Conservation (phyloP, 306 rosid species). For the Medicago ruthenica region DNA sequence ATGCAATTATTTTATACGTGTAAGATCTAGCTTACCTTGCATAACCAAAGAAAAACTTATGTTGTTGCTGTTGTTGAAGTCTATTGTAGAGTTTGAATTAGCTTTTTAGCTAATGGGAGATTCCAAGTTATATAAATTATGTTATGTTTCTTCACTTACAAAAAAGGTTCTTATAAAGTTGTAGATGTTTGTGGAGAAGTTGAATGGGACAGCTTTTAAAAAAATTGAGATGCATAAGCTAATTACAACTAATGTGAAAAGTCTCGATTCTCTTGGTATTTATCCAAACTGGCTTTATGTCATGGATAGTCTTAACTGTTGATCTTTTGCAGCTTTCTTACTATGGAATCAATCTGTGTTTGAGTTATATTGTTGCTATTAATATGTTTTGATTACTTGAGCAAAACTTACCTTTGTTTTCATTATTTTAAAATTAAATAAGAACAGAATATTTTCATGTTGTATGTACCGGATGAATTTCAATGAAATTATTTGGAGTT, state of each 20-base stretch:
- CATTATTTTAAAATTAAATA: not conserved
- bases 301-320: slow-evolving; percentile 30
- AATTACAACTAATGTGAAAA: not conserved
- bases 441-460: not conserved
- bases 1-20: not conserved
- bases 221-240: not conserved
- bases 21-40: not conserved
- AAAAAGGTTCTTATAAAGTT: not conserved
- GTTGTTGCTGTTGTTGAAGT: slow-evolving; percentile 16
- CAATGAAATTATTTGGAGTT: slow-evolving; percentile 22
- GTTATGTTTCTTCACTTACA: not conserved
- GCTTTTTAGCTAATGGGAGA: not conserved
- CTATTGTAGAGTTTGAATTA: not conserved
- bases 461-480: not conserved
- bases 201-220: not conserved
- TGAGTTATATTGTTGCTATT: slow-evolving; percentile 16
- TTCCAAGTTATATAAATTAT: not conserved
- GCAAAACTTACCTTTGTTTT: slow-evolving; percentile 6
- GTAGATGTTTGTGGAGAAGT: not conserved
- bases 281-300: not conserved
- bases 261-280: not conserved
- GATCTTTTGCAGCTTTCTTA: slow-evolving; percentile 22
- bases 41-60: not conserved
- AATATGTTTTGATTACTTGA: slow-evolving; percentile 18
- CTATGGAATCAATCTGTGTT: slow-evolving; percentile 18